phyloP scores from a whole-genome alignment of 2,329 filamentous ascomycete species.

The Xylaria polymorpha region DNA sequence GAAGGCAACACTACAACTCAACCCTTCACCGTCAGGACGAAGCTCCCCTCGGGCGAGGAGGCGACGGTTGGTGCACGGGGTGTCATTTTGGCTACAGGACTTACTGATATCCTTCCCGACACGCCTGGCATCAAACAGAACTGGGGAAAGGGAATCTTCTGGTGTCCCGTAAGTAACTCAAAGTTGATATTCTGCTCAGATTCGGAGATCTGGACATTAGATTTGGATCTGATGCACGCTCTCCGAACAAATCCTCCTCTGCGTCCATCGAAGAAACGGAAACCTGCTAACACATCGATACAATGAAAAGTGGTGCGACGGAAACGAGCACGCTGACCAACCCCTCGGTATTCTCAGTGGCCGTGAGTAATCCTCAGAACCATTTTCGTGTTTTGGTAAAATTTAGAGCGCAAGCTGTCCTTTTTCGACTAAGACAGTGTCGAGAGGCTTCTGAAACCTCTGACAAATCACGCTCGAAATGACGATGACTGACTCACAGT shows the following conservation, averaged over 20 bases:
- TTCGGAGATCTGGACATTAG: not conserved
- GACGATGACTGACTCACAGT: too few species aligned
- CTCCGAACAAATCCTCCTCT: not conserved
- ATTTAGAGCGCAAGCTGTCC: too few species aligned
- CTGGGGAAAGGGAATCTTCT: slow-evolving; percentile 70
- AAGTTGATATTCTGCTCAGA: not conserved
- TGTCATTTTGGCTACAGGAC: slow-evolving; percentile 67
- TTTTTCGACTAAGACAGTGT: too few species aligned
- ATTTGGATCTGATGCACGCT: not conserved
- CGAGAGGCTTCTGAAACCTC: too few species aligned
- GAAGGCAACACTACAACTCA: slow-evolving; percentile 36
- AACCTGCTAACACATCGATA: slow-evolving; percentile 8
- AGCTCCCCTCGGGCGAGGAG: slow-evolving; percentile 41
- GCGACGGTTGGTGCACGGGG: slow-evolving; percentile 61
- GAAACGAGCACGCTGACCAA: slow-evolving; percentile 70
- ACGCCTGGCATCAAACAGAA: slow-evolving; percentile 66
- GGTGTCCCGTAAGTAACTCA: slow-evolving; percentile 60
- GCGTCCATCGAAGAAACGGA: too few species aligned
- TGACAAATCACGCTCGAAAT: too few species aligned
- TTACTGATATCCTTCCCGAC: slow-evolving; percentile 64
- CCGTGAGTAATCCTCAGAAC: not conserved
- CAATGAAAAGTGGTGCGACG: slow-evolving; percentile 65
- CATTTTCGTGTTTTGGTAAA: too few species aligned
- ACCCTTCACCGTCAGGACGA: slow-evolving; percentile 58
- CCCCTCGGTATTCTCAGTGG: slow-evolving; percentile 64